phyloP scores from a whole-genome alignment of 345 rosid species.

The Populus tremula region DNA sequence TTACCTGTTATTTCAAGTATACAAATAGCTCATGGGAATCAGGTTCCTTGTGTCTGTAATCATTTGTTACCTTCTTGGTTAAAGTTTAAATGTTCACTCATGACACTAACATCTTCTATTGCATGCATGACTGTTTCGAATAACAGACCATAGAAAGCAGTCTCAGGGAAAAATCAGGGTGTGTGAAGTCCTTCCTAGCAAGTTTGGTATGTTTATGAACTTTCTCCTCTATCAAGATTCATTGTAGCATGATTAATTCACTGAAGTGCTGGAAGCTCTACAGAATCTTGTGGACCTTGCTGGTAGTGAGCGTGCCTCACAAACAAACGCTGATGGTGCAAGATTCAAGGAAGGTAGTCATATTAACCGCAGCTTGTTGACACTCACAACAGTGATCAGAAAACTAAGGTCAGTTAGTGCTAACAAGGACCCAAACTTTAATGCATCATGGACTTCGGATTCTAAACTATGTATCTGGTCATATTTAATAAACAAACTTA shows the following conservation, averaged over 20 bases:
- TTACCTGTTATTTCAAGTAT: background rate
- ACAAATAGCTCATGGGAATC: background rate
- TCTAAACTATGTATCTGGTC: background rate
- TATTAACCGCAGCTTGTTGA: slow-evolving; percentile 89
- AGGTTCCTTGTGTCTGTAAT: background rate
- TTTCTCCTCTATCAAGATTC: slow-evolving; percentile 13
- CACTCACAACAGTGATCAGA: slow-evolving; percentile 89
- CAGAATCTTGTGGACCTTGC: slow-evolving; percentile 99
- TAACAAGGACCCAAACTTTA: background rate
- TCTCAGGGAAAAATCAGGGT: slow-evolving; percentile 69
- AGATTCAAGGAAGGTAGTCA: slow-evolving; percentile 95
- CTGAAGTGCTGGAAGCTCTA: slow-evolving; percentile 16
- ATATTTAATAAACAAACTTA: background rate
- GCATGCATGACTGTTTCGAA: slow-evolving; percentile 17
- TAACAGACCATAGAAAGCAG: slow-evolving; percentile 82
- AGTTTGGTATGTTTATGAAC: slow-evolving; percentile 60
- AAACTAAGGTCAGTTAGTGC: slow-evolving; percentile 74
- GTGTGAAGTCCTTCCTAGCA: slow-evolving; percentile 78
- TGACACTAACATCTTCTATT: slow-evolving; percentile 21
- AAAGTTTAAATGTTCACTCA: background rate
- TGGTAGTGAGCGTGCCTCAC: slow-evolving; percentile 92
- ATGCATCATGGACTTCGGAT: background rate
- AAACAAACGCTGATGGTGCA: slow-evolving; percentile 77
- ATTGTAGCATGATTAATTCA: slow-evolving; percentile 2
- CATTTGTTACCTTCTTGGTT: background rate